Base-by-base conservation (phyloP, 805 yeast genomes). In the Scheffersomyces stipitis region DNA sequence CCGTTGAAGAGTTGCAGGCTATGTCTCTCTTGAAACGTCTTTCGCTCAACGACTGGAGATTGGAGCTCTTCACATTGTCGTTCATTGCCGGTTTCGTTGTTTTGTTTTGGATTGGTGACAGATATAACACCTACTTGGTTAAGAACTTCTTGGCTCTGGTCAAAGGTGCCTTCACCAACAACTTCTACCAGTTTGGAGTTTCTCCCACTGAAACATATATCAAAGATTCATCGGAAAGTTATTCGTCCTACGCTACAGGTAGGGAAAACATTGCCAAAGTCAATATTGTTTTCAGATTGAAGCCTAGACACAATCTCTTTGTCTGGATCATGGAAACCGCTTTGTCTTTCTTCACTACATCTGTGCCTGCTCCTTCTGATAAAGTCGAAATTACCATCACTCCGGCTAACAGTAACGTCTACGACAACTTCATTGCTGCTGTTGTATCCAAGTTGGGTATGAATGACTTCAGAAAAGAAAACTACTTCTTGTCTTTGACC, bases 401-500 rank as follows among this genome's bases (percentile, higher is more conserved):
- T 33, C 74, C 74, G 7, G 75, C 82, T 34, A 73, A 68, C 42
- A 64, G 63, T 18, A 72, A 61, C 36, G 66, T 63, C 14, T 72
- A 78, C 49, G 88, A 85, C 50, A 81, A 81, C 54, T 89, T 86
- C 52, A 79, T 90, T 47, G 75, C 85, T 59, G 90, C 93, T 14
- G 69, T 93, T 54, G 96, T 89, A 15, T 81, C 91, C 58, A 93
- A 93, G 66, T 73, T 80, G 29, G 76, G 78, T 45, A 87, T 93
- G 96, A 80, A 81, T 58, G 74, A 76, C 34, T 69, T 74, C 44
- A 85, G 98, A 64, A 80, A 73, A 33, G 78, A 77, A 39, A 82
- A 85, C 66, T 93, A 88, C 66, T 91, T 69, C 64, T 70, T 91
- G 54, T 84, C 96, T 2, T 73, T 90, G 54, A 86, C 98, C 46